Conservation (phyloP, 2,329 filamentous ascomycete genomes). For the Epichloe baconii region DNA sequence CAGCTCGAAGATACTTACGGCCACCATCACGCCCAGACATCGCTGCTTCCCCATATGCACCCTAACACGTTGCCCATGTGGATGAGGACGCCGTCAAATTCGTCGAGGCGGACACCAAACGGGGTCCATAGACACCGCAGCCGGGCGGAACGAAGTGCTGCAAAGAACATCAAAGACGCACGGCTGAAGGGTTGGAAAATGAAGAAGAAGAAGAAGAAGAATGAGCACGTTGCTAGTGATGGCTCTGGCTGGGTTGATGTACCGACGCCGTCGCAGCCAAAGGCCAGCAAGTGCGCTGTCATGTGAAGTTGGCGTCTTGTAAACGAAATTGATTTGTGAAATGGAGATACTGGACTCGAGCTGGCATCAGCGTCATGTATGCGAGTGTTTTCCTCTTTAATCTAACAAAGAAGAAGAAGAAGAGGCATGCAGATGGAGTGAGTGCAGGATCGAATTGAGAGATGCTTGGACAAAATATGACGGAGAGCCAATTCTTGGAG, state of each 20-base stretch:
- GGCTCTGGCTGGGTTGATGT: constrained; percentile 42
- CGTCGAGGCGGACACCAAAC: constrained; percentile 24
- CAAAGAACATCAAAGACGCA: constrained; percentile 49
- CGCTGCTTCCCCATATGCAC: constrained; percentile 4
- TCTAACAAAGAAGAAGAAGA: background rate
- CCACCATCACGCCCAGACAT: constrained; percentile 11
- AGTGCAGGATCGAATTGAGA: background rate
- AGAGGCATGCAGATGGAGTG: background rate
- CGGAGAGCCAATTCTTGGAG: too few species aligned
- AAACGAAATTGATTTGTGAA: background rate
- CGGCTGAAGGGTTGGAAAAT: constrained; percentile 43
- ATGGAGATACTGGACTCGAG: background rate
- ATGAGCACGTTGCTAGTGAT: constrained; percentile 23
- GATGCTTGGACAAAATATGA: background rate
- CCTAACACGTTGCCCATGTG: constrained; percentile 17
- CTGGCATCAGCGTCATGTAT: background rate
- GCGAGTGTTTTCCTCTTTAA: background rate
- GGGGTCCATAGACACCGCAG: constrained; percentile 36
- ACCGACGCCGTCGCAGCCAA: constrained; percentile 17
- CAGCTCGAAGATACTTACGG: constrained; percentile 44
- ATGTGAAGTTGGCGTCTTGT: constrained; percentile 26
- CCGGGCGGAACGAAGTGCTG: constrained; percentile 45
- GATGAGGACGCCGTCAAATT: constrained; percentile 22
- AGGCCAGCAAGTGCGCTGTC: constrained; percentile 36
- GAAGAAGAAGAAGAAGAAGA: constrained; percentile 28